Percentiles rank a stretch among this genome's conserved stretches.
phyloP scores from a whole-genome alignment of 345 rosid species.

The Lagerstroemia speciosa region DNA sequence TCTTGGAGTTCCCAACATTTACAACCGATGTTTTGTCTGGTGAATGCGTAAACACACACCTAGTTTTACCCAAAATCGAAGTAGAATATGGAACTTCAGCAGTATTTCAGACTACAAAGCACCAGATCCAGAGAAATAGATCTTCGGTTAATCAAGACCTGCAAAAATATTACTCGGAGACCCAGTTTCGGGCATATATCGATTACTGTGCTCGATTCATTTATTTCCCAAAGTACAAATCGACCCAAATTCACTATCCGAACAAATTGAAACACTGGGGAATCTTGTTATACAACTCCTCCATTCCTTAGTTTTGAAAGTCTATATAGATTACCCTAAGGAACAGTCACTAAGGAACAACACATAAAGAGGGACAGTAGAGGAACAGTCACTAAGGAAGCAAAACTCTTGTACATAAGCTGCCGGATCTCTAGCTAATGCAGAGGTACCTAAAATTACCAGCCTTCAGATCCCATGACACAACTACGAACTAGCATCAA shows the following conservation, averaged over 20 bases:
- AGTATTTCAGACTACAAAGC: not conserved
- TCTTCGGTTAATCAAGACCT: not conserved
- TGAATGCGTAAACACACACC: not conserved
- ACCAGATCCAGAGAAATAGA: not conserved
- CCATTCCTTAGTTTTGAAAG: too few relatives aligned
- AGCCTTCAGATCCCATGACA: not conserved
- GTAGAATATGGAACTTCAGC: not conserved
- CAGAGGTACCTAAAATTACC: slow-evolving; percentile 6
- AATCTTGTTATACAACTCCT: too few relatives aligned
- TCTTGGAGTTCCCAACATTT: not conserved
- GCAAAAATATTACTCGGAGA: not conserved
- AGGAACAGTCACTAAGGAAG: not conserved
- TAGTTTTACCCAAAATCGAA: not conserved
- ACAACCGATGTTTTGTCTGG: not conserved
- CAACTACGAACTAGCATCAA: not conserved
- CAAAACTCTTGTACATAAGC: slow-evolving; percentile 38
- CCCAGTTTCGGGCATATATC: not conserved
- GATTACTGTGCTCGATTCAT: too few relatives aligned
- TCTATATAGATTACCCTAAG: not conserved
- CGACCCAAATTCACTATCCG: too few relatives aligned
- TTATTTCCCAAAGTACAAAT: too few relatives aligned
- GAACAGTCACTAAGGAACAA: too few relatives aligned
- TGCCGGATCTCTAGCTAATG: slow-evolving; percentile 3
- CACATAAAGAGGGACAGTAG: not conserved
- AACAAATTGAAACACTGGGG: too few relatives aligned